Base-by-base conservation (phyloP, 139 green algal species). In the Closterium sp. region DNA sequence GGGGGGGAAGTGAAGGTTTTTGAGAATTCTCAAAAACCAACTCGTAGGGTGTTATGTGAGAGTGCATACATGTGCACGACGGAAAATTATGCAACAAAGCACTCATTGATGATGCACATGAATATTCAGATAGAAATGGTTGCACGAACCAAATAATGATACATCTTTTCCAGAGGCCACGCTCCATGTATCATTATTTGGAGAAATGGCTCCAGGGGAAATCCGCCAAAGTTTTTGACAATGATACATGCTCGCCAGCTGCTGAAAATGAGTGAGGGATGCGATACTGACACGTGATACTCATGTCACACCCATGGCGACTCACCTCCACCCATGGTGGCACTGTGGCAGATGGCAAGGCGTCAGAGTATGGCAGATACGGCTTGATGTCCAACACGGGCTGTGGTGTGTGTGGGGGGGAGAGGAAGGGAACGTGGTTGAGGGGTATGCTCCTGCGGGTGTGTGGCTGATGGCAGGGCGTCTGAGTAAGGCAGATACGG, bases 321-420 rank as follows among this genome's bases (percentile, higher is more conserved):
- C 91, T 88, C 30, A 94, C 92, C 31, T 99, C 96, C 4, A 99
- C 93, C 93, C 99, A 99, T 93, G 97, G 98, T 93, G 98, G 97
- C 13, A 99, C 97, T 9, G 62, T 79, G 62, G 62, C 62, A 79
- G 62, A 79, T 79, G 62, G 31, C 98, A 97, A 88, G 85, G 85
- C 70, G 93, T 89, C 84, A 91, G 91, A 31, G 98, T 97, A 11
- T 96, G 97, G 45, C 99, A 95, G 70, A 99, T 99, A 17, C 99
- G 90, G 94, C 17, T 99, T 99, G 95, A 99, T 99, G 96, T 99
- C 62, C 62, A 79, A 79, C 17, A 79, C 17, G 2, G 62, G 62
- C 62, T 79, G 62, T 79, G 38, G 38, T 13, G 38, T 17, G 38
- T 45, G 38, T 45, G 38, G 38, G 38, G 38, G 38, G 2, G 10